Base-by-base conservation (phyloP, 768 basidiomycete species). In the Naganishia antarctica region DNA sequence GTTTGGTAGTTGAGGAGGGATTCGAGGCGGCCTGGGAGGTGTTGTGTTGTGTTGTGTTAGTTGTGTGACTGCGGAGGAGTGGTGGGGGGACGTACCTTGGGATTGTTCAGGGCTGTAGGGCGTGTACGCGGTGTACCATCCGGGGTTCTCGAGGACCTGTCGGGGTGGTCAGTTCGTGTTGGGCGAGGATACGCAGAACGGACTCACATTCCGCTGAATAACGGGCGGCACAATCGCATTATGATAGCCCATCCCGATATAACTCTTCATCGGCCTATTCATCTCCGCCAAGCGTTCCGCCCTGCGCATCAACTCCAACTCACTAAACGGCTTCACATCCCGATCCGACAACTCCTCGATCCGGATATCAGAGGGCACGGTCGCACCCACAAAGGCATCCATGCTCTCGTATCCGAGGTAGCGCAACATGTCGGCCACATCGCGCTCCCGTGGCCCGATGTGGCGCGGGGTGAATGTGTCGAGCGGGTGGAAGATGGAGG, bases 241-340 rank as follows among this genome's bases (percentile, higher is more conserved):
- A 74, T 93, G 90, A 78, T 96, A 99, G 70, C 96, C 94, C 91
- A 97, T 91, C 37, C 96, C 96, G 73, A 98, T 99, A 78, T 91
- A 98, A 73, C 86, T 93, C 81, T 87, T 89, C 78, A 87, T 88
- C 5, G 84, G 80, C 78, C 87, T 84, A 79, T 99, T 98, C 74
- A 84, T 81, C 16, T 74, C 79, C n/a, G 86, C 92, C 11, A 98
- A 80, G 69, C 83, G 83, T 73, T 86, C 87, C 0, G 89, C 91
- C 60, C 89, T 81, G 21, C 80, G 78, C 61, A 86, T 80, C 44
- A 99, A 81, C 79, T 98, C 87, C 1, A 87, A 84, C 79, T 99
- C 96, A 75, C 89, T 91, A 66, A 90, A 81, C 1, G 87, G 81
- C 4, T 84, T 82, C 58, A 96, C 88, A 61, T 94, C 80, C 50